phyloP scores from a whole-genome alignment of 2,329 filamentous ascomycete genomes.

The Tothia fuscella region DNA sequence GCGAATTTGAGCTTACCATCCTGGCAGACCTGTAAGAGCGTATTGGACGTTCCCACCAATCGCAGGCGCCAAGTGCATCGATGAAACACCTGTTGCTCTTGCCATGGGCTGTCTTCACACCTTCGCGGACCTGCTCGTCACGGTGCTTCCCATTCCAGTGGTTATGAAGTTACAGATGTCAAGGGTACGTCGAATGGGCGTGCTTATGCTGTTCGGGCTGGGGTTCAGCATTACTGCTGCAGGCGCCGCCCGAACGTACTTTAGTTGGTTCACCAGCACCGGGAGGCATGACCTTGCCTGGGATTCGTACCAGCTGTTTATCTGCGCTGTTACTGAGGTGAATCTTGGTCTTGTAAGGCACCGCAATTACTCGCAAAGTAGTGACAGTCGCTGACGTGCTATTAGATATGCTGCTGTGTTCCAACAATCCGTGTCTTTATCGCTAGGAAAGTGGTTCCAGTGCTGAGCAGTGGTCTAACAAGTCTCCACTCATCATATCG shows the following conservation, averaged over 20 bases:
- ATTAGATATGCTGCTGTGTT: too few relatives aligned
- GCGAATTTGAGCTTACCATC: not conserved
- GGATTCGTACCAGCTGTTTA: constrained; percentile 34
- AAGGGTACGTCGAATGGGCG: constrained; percentile 26
- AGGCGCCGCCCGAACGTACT: constrained; percentile 31
- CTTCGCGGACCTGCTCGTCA: constrained; percentile 30
- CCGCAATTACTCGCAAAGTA: too few relatives aligned
- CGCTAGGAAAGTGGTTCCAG: too few relatives aligned
- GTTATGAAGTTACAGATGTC: constrained; percentile 32
- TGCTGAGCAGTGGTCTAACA: too few relatives aligned
- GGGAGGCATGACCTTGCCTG: constrained; percentile 32
- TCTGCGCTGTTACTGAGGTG: constrained; percentile 33
- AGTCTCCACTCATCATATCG: too few relatives aligned
- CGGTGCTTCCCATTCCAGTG: constrained; percentile 32
- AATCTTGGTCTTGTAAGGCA: constrained; percentile 32
- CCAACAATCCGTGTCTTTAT: too few relatives aligned
- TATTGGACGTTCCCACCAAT: constrained; percentile 4
- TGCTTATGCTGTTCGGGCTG: constrained; percentile 29
- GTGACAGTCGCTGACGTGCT: too few relatives aligned
- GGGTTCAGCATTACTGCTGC: constrained; percentile 31
- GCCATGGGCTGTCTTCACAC: constrained; percentile 30
- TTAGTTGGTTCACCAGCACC: constrained; percentile 29
- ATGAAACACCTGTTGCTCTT: constrained; percentile 29
- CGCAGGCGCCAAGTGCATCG: constrained; percentile 24
- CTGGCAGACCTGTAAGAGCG: not conserved